Percentiles rank a stretch among this genome's conserved stretches.
phyloP scores from a whole-genome alignment of 441 rosid genomes.

The Rhodomyrtus psidioides region DNA sequence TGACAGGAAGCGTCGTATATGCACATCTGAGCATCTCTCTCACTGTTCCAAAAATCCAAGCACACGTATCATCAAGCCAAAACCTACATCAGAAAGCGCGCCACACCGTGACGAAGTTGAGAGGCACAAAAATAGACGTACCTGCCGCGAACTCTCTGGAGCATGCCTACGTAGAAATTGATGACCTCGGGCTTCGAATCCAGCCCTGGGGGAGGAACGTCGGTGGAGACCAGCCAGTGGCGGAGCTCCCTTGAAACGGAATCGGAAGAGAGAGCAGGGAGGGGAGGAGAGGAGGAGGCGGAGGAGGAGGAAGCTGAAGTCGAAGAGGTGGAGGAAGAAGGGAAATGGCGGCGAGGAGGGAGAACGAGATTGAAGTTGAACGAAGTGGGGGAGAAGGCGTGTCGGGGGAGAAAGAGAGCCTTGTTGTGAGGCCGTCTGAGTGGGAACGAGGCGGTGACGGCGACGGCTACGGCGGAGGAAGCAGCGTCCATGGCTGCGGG shows the following conservation, averaged over 20 bases:
- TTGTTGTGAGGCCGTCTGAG: not conserved
- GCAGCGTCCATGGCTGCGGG: slow-evolving; percentile 24
- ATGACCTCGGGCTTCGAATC: slow-evolving; percentile 40
- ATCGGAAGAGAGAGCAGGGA: not conserved
- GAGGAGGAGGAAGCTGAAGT: slow-evolving; percentile 11
- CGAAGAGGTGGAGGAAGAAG: slow-evolving; percentile 8
- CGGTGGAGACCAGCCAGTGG: slow-evolving; percentile 67
- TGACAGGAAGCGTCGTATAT: slow-evolving; percentile 56
- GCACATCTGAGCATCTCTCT: slow-evolving; percentile 67
- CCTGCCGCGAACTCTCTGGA: slow-evolving; percentile 51
- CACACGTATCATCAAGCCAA: not conserved
- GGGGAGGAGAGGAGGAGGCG: slow-evolving; percentile 6
- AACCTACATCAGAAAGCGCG: not conserved
- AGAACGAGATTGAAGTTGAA: not conserved
- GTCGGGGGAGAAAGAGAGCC: slow-evolving; percentile 2
- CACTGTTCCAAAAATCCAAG: slow-evolving; percentile 18
- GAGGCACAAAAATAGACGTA: slow-evolving; percentile 4
- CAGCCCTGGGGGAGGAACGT: slow-evolving; percentile 33
- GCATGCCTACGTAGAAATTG: slow-evolving; percentile 51
- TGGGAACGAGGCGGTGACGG: not conserved
- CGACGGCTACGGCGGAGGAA: slow-evolving; percentile 2
- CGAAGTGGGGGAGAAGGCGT: not conserved
- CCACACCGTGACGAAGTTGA: not conserved
- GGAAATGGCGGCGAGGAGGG: slow-evolving; percentile 1
- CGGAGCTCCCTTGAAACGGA: not conserved